Conservation (phyloP, 148 eudicot genomes). For the Fallopia convolvulus region DNA sequence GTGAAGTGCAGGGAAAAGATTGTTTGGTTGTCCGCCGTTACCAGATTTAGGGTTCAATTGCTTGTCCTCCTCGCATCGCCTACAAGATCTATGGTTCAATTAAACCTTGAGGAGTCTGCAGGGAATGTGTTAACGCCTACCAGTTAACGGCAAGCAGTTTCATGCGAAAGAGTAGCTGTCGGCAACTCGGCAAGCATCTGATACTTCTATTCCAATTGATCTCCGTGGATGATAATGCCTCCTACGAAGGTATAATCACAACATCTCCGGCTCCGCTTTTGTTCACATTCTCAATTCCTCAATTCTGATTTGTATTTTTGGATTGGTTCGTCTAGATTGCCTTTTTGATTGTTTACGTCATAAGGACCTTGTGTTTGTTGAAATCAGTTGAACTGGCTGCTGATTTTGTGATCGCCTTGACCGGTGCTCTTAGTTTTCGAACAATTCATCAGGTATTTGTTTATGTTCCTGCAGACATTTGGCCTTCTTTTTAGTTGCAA, state of each 20-base stretch:
- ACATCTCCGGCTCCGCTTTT: not conserved
- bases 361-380: no score
- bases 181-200: not conserved
- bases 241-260: not conserved
- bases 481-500: not conserved
- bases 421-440: conserved; percentile 88
- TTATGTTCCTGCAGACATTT: not conserved
- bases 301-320: not conserved
- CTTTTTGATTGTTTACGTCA: not conserved
- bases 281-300: not conserved
- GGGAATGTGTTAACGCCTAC: no score
- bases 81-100: no score
- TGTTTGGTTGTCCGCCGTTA: no score
- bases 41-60: no score
- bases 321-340: not conserved
- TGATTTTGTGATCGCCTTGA: conserved; percentile 59
- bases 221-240: not conserved
- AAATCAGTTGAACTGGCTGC: conserved; percentile 54
- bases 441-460: conserved; percentile 73
- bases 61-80: no score
- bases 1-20: no score
- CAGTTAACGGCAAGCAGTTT: not conserved
- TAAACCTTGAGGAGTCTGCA: no score
- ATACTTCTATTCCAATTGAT: conserved; percentile 1
- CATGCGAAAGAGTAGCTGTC: conserved; percentile 5